Base-by-base conservation (phyloP, 2,329 filamentous ascomycete genomes). In the Alternaria brassicicola region DNA sequence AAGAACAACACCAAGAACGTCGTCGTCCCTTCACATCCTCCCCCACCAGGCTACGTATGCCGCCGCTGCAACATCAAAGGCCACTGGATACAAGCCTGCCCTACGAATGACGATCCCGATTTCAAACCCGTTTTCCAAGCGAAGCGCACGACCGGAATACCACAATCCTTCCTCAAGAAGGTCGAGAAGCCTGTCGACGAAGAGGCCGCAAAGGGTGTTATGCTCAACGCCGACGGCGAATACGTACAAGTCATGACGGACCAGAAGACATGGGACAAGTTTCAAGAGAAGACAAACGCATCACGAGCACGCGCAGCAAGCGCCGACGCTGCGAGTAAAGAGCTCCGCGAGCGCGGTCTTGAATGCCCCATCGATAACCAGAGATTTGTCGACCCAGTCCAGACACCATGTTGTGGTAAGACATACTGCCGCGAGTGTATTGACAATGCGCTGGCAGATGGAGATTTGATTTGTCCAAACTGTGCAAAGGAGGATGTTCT, bases 361-460 rank as follows among this genome's bases (percentile, higher is more conserved):
- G 90, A 95, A 79, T 99, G 95, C 84, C 86, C 93, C 66, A 90
- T 98, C 84, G 95, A 98, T 88, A 96, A 96, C 82, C 93, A 92
- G 80, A 89, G 97, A 86, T 97, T 98, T 82, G 89, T 96, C 88
- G 92, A 97, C 79, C 94, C 95, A 86, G 95, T 96, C 85, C 96
- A 97, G 87, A 98, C 95, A 76, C 94, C 95, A 68, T 99, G 95
- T 86, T 99, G 95, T 85, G 87, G 91, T 82, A 96, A 91, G 86
- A 97, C 93, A 76, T 99, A 96, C 85, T 99, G 95, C 86, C 95
- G 95, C 87, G 93, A 97, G 78, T 99, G 95, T 89, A 97, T 99
- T 81, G 96, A 95, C 78, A 97, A 97, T 86, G 92, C 93, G 80
- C 89, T 99, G 80, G 94, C 97, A 81, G 93, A 98, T 84, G 95